Percentiles rank a stretch among this genome's conserved stretches.
phyloP scores from a whole-genome alignment of 2,329 filamentous ascomycete genomes.

The Fusarium sp. region DNA sequence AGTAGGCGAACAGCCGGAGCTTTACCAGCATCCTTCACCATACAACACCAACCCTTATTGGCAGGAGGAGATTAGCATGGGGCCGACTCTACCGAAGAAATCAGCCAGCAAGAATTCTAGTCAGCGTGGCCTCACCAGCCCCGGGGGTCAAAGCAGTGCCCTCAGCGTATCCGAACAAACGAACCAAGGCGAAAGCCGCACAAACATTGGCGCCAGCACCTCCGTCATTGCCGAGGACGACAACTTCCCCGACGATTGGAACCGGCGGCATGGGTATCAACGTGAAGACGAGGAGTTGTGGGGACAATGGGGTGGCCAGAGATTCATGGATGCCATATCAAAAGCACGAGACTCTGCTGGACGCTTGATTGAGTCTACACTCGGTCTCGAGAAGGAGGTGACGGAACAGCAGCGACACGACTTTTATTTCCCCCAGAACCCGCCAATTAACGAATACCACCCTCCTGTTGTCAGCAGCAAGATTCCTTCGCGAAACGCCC shows the following conservation, averaged over 20 bases:
- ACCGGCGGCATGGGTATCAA: slow-evolving; percentile 78
- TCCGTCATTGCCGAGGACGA: slow-evolving; percentile 54
- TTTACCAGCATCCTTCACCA: slow-evolving; percentile 82
- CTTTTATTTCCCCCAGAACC: slow-evolving; percentile 72
- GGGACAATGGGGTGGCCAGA: slow-evolving; percentile 72
- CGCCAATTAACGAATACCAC: slow-evolving; percentile 86
- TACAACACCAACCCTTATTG: slow-evolving; percentile 91
- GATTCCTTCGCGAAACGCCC: slow-evolving; percentile 74
- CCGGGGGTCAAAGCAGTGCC: slow-evolving; percentile 65
- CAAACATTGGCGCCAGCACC: slow-evolving; percentile 47
- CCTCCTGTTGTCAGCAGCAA: slow-evolving; percentile 84
- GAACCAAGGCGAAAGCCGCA: slow-evolving; percentile 53
- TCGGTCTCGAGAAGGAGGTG: slow-evolving; percentile 63
- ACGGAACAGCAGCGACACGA: slow-evolving; percentile 65
- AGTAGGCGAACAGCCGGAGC: slow-evolving; percentile 75
- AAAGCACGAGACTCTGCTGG: slow-evolving; percentile 68
- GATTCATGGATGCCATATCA: slow-evolving; percentile 67
- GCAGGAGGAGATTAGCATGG: slow-evolving; percentile 85
- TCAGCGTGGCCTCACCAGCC: slow-evolving; percentile 68
- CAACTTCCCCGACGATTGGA: slow-evolving; percentile 68
- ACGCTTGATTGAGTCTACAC: slow-evolving; percentile 62
- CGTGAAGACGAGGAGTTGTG: slow-evolving; percentile 89
- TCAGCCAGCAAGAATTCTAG: slow-evolving; percentile 67
- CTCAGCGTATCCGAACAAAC: slow-evolving; percentile 54
- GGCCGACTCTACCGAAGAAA: slow-evolving; percentile 77